Evolutionary conservation across 805 yeast species (phyloP).

Genomic region (Ascoidea tarda): DNA sequence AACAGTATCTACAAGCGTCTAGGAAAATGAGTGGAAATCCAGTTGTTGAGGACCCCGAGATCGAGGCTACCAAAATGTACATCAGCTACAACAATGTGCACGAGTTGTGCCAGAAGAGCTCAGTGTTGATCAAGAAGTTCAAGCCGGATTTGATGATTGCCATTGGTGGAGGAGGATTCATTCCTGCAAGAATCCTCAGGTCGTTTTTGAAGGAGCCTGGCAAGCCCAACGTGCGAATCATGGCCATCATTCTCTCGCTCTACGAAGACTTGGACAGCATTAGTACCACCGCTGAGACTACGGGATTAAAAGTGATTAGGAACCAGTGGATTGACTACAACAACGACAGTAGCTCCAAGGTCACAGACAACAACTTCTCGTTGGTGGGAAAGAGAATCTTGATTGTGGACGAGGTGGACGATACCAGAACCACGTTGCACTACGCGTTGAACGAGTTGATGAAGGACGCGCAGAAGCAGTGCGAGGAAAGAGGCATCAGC

Average conservation of each 20-base stretch:
- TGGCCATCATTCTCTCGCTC: constrained; percentile 86
- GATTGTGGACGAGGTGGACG: constrained; percentile 78
- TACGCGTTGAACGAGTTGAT: constrained; percentile 65
- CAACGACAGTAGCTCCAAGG: constrained; percentile 45
- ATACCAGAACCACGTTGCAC: constrained; percentile 72
- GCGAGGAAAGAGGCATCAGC: constrained; percentile 28
- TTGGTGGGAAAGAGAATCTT: constrained; percentile 43
- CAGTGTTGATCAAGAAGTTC: constrained; percentile 50
- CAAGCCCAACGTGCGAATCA: constrained; percentile 78
- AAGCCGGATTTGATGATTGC: constrained; percentile 88
- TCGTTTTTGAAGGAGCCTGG: constrained; percentile 85
- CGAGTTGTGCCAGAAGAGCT: constrained; percentile 51
- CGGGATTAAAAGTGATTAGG: constrained; percentile 59
- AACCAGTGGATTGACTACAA: constrained; percentile 76
- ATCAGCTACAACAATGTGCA: constrained; percentile 74
- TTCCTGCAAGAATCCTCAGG: constrained; percentile 92
- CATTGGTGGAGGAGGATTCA: constrained; percentile 96
- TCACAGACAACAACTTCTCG: constrained; percentile 16
- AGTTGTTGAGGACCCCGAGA: constrained; percentile 4
- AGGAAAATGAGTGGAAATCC: too few relatives aligned
- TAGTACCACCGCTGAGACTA: constrained; percentile 38
- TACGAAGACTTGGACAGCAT: constrained; percentile 69
- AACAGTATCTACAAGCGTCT: too few relatives aligned
- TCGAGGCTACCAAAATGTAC: constrained; percentile 38
- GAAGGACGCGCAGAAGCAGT: constrained; percentile 55